A percentile compares a stretch with the other conserved stretches of the same genome.
Conservation (phyloP, 1,284 basidiomycete species). For the Boletus semigastroideus region DNA sequence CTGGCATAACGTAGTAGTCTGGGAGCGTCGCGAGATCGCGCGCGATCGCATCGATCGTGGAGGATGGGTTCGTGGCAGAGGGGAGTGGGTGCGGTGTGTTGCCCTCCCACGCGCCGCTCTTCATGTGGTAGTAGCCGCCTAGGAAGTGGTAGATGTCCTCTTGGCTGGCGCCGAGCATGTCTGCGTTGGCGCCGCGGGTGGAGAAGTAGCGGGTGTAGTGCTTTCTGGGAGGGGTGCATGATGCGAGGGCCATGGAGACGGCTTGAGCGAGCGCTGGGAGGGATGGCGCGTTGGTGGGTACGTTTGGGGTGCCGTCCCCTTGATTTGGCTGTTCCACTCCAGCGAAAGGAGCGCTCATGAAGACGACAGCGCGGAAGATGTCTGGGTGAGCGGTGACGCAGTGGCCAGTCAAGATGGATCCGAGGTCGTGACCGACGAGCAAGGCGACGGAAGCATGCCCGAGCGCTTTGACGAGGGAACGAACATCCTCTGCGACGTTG, state of each 20-base stretch:
- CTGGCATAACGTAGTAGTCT: constrained; percentile 64
- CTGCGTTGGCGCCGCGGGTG: constrained; percentile 44
- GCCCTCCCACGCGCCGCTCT: constrained; percentile 53
- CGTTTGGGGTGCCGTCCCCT: background rate
- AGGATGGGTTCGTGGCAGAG: constrained; percentile 17
- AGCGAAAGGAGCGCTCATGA: constrained; percentile 59
- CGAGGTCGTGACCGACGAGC: constrained; percentile 62
- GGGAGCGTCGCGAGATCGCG: constrained; percentile 46
- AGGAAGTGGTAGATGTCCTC: constrained; percentile 52
- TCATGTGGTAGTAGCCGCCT: constrained; percentile 57
- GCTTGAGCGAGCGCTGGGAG: constrained; percentile 13
- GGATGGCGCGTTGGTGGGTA: constrained; percentile 8
- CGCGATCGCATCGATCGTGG: constrained; percentile 25
- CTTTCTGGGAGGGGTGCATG: constrained; percentile 52
- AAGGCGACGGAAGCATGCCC: constrained; percentile 47
- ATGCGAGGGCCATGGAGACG: constrained; percentile 34
- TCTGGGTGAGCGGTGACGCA: constrained; percentile 56
- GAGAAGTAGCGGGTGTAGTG: constrained; percentile 57
- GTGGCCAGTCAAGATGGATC: constrained; percentile 51
- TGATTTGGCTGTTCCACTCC: constrained; percentile 30
- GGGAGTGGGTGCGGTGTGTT: constrained; percentile 44
- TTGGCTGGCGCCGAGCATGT: constrained; percentile 41
- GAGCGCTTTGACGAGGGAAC: constrained; percentile 50
- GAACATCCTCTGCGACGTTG: constrained; percentile 51
- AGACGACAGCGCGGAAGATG: constrained; percentile 52